Conservation (phyloP, 1,284 basidiomycete genomes). For the Neolentinus lepideus region DNA sequence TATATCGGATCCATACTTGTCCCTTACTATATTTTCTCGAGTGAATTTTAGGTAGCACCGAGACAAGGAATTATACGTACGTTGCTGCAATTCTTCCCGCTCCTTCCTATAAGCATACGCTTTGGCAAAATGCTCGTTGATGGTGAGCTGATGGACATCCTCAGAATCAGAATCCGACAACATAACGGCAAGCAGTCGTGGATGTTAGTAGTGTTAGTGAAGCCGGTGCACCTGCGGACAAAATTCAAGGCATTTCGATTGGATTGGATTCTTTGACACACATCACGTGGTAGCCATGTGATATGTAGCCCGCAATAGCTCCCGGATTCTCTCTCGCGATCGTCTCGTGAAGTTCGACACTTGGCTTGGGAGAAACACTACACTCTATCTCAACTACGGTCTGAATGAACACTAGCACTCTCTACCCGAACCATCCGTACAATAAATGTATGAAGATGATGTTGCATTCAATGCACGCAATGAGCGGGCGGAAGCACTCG, state of each 20-base stretch:
- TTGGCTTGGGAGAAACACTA: no score
- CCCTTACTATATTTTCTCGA: constrained; percentile 67
- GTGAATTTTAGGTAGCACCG: constrained; percentile 1
- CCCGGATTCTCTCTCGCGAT: no score
- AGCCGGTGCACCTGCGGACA: no score
- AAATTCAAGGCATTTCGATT: no score
- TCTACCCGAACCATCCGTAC: no score
- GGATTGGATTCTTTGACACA: no score
- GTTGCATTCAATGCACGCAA: not conserved
- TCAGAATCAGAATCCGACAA: constrained; percentile 39
- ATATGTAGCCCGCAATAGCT: no score
- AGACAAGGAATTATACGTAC: constrained; percentile 34
- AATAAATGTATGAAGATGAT: not conserved
- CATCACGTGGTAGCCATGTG: no score
- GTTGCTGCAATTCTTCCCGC: constrained; percentile 72
- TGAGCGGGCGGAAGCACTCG: constrained; percentile 24
- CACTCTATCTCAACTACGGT: no score
- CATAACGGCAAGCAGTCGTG: constrained; percentile 17
- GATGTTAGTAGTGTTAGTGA: no score
- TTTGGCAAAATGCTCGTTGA: constrained; percentile 81
- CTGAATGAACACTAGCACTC: no score
- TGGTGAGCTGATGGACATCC: constrained; percentile 47
- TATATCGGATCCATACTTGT: constrained; percentile 76
- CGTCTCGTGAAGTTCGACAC: no score
- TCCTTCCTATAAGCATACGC: constrained; percentile 79